These are phyloP conservation scores for Jatropha podagrica DNA, from an alignment of 441 rosid genomes.

Conservation along the genomic window DNA sequence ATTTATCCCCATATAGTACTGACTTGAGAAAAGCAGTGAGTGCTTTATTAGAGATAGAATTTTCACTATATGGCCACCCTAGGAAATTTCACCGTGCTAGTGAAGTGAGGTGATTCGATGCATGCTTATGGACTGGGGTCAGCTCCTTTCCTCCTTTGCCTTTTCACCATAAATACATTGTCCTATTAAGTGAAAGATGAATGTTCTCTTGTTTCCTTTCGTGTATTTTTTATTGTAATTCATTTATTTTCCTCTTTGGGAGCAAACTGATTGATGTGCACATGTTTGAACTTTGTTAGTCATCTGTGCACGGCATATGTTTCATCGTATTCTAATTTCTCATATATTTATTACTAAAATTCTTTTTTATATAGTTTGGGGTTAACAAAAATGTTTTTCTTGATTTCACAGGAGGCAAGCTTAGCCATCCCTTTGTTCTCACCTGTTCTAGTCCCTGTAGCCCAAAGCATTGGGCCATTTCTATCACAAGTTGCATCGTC, in stretches of 20 bases:
- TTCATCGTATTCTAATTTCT: neutral
- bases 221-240: neutral
- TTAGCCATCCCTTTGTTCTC: conserved; percentile 88
- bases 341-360: neutral
- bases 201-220: neutral
- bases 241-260: neutral
- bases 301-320: neutral
- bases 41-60: neutral
- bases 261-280: neutral
- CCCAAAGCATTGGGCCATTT: conserved; percentile 87
- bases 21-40: neutral
- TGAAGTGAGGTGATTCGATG: conserved; percentile 8
- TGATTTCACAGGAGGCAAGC: conserved; percentile 75
- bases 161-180: neutral
- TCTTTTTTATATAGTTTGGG: conserved; percentile 16
- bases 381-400: conserved; percentile 15
- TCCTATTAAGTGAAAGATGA: neutral
- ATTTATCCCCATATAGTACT: neutral
- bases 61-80: neutral
- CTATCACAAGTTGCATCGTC: conserved; percentile 72
- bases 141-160: neutral
- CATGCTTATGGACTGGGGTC: neutral
- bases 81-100: neutral
- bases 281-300: neutral
- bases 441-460: conserved; percentile 85